Percentiles rank a stretch among this genome's conserved stretches.
phyloP scores from a whole-genome alignment of 202 grass and related monocot species.

The Brachypodium distachyon region DNA sequence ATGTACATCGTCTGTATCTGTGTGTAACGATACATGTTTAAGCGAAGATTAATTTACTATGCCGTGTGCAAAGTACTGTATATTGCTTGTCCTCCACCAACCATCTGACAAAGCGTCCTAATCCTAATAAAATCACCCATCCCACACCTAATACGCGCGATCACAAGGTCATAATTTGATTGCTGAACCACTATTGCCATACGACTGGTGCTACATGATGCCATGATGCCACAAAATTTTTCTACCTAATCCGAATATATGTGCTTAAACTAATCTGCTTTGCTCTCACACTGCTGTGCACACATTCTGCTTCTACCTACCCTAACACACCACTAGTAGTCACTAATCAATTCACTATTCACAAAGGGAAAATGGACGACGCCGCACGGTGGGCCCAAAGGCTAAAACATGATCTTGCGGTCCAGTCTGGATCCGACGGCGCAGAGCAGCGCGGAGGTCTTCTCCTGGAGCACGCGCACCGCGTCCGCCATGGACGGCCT shows the following conservation, averaged over 20 bases:
- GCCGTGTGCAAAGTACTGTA: not conserved
- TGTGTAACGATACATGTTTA: not conserved
- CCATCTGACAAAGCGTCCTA: not conserved
- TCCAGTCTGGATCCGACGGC: conserved; percentile 29
- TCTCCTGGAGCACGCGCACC: conserved; percentile 47
- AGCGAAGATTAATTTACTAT: not conserved
- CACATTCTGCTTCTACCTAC: conserved; percentile 8
- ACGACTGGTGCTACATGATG: not conserved
- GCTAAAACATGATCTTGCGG: conserved; percentile 24
- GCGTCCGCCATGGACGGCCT: conserved; percentile 91
- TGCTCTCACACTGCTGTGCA: not conserved
- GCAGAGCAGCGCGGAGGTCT: conserved; percentile 13
- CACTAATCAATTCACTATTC: no score
- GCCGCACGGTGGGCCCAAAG: no score
- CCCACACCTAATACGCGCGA: conserved; percentile 4
- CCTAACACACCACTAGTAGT: not conserved
- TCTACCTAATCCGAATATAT: conserved; percentile 11
- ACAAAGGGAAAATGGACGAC: no score
- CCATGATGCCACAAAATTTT: conserved; percentile 31
- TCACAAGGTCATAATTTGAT: not conserved
- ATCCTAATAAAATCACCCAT: not conserved
- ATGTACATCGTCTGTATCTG: not conserved
- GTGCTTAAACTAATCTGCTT: not conserved
- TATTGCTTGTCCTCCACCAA: not conserved
- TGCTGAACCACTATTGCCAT: not conserved